Base-by-base conservation (phyloP, 2,329 filamentous ascomycete species). In the Fusarium coicis region DNA sequence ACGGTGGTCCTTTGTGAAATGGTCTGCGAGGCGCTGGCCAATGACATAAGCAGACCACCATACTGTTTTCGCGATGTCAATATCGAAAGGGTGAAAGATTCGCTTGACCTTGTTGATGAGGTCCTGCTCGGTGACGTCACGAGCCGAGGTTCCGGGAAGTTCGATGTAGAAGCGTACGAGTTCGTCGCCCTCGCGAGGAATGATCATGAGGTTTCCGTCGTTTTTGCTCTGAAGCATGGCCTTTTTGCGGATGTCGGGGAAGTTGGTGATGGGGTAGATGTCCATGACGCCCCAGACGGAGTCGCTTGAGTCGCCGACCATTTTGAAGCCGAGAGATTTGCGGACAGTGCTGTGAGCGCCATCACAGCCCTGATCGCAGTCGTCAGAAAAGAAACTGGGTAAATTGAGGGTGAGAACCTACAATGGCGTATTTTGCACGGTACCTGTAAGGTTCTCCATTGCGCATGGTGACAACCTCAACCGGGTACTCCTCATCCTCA, bases 31-130 rank as follows among this genome's bases (percentile, higher is more conserved):
- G 1, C 92, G 85, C 76, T 93, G 91, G 0, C 91, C 91, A 50
- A 93, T 92, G 68, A 92, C 89, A 57, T 92, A 81, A 9, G 79
- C 76, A 0, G 79, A 75, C 75, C 74, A 79, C 77, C 77, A 79
- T 10, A 69, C 72, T 0, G 72, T 50, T 8, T 68, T 54, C 0
- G 68, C 63, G 52, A 92, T 81, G 3, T 81, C 78, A 2, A 87
- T 76, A 12, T 71, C 79, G 63, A 90, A 91, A 0, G 89, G 89
- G 0, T 79, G 69, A 56, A 92, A 87, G 44, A 91, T 88, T 1
- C 80, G 81, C 40, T 83, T 81, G 0, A 89, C 89, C 0, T 85
- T 83, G 7, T 81, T 73, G 4, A 74, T 63, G 11, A 75, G 89
- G 5, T 61, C 54, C 28, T 73, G 60, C 1, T 73, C 66, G 0